Evolutionary conservation across 2,329 filamentous ascomycete species (phyloP).

Genomic region (Albifimbria verrucaria): DNA sequence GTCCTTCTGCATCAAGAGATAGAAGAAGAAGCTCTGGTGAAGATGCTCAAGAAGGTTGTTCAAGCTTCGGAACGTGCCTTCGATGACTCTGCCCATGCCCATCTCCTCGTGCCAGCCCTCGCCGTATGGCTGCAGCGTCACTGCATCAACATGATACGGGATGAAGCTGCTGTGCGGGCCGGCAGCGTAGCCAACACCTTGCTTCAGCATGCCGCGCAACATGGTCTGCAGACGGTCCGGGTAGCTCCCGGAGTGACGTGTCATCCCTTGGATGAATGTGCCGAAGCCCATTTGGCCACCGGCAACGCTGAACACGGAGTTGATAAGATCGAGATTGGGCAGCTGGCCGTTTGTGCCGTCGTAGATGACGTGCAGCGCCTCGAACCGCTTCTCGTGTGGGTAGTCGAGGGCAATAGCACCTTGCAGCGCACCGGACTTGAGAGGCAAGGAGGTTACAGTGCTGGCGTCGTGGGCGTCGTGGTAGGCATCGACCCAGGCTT

Average conservation of each 20-base stretch:
- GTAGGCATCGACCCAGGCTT: constrained; percentile 97
- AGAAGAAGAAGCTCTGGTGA: constrained; percentile 99
- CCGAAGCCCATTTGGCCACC: constrained; percentile 89
- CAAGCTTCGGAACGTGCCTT: constrained; percentile 86
- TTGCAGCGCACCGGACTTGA: constrained; percentile 92
- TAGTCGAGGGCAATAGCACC: constrained; percentile 94
- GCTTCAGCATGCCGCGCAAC: constrained; percentile 86
- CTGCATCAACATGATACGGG: constrained; percentile 93
- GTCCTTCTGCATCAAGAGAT: constrained; percentile 85
- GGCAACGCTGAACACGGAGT: constrained; percentile 85
- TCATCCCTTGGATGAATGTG: constrained; percentile 82
- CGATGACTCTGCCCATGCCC: constrained; percentile 83
- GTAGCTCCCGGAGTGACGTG: constrained; percentile 77
- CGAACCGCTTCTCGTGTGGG: constrained; percentile 77
- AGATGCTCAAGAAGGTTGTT: constrained; percentile 97
- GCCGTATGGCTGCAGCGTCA: constrained; percentile 87
- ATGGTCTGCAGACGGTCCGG: constrained; percentile 80
- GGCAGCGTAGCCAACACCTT: constrained; percentile 83
- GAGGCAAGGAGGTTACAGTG: constrained; percentile 69
- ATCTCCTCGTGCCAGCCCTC: constrained; percentile 98
- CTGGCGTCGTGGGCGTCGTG: constrained; percentile 79
- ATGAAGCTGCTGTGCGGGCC: constrained; percentile 96
- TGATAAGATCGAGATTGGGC: constrained; percentile 93
- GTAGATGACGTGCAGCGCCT: constrained; percentile 86
- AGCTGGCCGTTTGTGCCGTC: constrained; percentile 95